A percentile compares a stretch with the other conserved stretches of the same genome.
phyloP scores from a whole-genome alignment of 371 early-diverging fungal species.

The Mortierella sp. region DNA sequence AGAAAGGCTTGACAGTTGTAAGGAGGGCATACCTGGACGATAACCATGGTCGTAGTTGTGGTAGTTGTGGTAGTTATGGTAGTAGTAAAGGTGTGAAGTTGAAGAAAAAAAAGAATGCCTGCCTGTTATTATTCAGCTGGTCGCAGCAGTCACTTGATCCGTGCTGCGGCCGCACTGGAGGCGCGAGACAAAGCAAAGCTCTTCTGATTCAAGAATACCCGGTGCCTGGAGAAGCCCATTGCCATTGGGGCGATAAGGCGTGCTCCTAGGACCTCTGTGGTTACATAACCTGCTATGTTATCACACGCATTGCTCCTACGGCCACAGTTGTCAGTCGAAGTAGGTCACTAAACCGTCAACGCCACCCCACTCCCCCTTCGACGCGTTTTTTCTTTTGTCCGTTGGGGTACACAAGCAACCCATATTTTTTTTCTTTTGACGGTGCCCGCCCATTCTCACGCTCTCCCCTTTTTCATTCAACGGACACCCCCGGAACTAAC shows the following conservation, averaged over 20 bases:
- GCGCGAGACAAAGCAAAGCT: not conserved
- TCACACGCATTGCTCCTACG: not conserved
- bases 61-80: not conserved
- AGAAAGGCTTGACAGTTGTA: too few relatives aligned
- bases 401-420: not conserved
- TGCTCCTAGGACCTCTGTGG: not conserved
- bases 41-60: conserved; percentile 20
- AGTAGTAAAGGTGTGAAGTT: not conserved
- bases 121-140: not conserved
- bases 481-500: conserved; percentile 13
- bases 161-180: not conserved
- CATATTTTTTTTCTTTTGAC: not conserved
- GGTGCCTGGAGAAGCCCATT: not conserved
- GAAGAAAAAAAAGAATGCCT: conserved; percentile 5
- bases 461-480: not conserved
- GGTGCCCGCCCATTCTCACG: conserved; percentile 4
- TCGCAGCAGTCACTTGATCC: not conserved
- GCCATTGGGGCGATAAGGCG: not conserved
- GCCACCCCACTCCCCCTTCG: not conserved
- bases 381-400: not conserved
- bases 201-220: not conserved
- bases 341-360: not conserved
- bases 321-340: not conserved
- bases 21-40: conserved; percentile 25
- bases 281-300: not conserved